Base-by-base conservation (phyloP, 1,284 basidiomycete species). In the Crocinoboletus sp. region DNA sequence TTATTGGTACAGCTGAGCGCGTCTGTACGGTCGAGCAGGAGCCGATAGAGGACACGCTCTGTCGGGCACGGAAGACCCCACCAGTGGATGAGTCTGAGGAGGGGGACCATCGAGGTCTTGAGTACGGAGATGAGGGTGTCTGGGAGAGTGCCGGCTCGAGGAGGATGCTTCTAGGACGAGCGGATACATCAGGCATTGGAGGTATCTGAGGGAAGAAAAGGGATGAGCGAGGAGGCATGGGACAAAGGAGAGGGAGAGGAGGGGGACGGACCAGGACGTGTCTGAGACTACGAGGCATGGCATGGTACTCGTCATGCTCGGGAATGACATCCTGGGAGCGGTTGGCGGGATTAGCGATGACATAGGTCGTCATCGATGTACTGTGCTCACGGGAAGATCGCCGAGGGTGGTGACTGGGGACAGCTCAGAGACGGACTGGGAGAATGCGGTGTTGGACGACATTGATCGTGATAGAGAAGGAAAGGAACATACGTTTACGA, bases 31-130 rank as follows among this genome's bases (percentile, higher is more conserved):
- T 63, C 7, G 60, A 63, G 27, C 48, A 63, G 13, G 61, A 63
- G 11, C 52, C 53, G 13, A 67, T 66, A 38, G 61, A 63, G 19
- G 61, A 65, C 2, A 63, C 58, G 30, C 60, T 63, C 25, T 65
- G 64, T 30, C 60, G 31, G 2, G 64, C 59, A 13, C 58, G 63
- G 24, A 23, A 45, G 16, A 60, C 37, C 13, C 33, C 49, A 20
- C 41, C 38, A 17, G 38, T 23, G 38, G 46, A 31, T 17, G 38
- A 38, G n/a, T 62, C 60, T 6, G 48, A 43, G 17, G 38, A 39
- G 13, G 53, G 45, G 5, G 56, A 48, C 45, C 50, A 59, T 38
- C 48, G 37, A 29, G 51, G 49, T 46, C 46, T 49, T 6, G 58
- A 56, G 17, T 53, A 57, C 5, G 52, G 52, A 19, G 53, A 51